phyloP scores from a whole-genome alignment of 805 yeast genomes.

The Candida sphagnicola region DNA sequence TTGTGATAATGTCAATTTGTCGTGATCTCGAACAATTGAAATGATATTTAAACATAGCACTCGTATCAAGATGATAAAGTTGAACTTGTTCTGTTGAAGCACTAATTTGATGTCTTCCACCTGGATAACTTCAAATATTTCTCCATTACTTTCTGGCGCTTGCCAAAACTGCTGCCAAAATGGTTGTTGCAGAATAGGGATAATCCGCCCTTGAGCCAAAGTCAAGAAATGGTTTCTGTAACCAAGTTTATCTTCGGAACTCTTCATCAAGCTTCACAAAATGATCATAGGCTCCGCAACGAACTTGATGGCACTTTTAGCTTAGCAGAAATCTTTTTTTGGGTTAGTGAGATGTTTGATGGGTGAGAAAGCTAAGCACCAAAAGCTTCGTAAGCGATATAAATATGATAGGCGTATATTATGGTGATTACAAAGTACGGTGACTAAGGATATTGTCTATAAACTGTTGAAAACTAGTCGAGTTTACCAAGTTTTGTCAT shows the following conservation, averaged over 20 bases:
- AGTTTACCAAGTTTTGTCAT: no score
- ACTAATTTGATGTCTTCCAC: slow-evolving; percentile 56
- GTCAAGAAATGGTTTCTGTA: slow-evolving; percentile 59
- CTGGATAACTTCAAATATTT: slow-evolving; percentile 55
- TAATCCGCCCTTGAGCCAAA: slow-evolving; percentile 45
- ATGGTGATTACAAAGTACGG: no score
- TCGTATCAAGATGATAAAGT: slow-evolving; percentile 52
- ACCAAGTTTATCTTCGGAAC: slow-evolving; percentile 62
- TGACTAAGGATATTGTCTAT: no score
- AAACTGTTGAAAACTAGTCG: no score
- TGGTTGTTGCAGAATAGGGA: slow-evolving; percentile 17
- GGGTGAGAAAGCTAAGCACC: no score
- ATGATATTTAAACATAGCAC: slow-evolving; percentile 21
- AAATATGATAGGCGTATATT: no score
- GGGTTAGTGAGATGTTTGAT: no score
- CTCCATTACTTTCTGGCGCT: slow-evolving; percentile 48
- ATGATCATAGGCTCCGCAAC: not conserved
- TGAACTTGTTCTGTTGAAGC: slow-evolving; percentile 52
- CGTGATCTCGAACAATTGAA: slow-evolving; percentile 8
- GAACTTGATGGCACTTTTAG: no score
- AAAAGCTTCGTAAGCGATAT: no score
- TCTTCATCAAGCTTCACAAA: slow-evolving; percentile 50
- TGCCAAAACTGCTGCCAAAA: slow-evolving; percentile 32
- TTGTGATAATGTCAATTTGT: slow-evolving; percentile 16
- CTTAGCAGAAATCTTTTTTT: no score